These are phyloP conservation scores for Silene coronaria DNA, from an alignment of 179 eudicot genomes.

Conservation along the genomic window DNA sequence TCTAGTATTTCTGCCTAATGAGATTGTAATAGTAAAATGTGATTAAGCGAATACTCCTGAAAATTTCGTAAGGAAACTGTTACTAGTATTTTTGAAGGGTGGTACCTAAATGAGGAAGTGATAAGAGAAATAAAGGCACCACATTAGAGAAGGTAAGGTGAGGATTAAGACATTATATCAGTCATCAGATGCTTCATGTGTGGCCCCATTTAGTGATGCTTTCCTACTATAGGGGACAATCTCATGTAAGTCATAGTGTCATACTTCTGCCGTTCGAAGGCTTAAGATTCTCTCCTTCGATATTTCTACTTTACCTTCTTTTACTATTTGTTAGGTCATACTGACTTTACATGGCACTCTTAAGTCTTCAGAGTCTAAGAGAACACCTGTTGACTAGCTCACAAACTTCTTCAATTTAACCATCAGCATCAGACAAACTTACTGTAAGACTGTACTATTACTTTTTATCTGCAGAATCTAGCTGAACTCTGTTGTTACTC, in stretches of 20 bases:
- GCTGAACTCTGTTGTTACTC: not conserved
- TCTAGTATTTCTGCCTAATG: too few relatives aligned
- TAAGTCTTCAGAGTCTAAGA: too few relatives aligned
- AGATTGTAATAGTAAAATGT: too few relatives aligned
- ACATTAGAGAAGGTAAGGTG: not conserved
- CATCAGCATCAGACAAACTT: constrained; percentile 30
- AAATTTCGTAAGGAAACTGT: not conserved
- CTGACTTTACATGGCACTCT: constrained; percentile 30
- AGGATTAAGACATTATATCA: constrained; percentile 25
- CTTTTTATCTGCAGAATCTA: not conserved
- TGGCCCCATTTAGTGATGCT: constrained; percentile 42
- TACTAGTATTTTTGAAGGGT: too few relatives aligned
- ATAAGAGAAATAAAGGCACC: too few relatives aligned
- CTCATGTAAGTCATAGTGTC: constrained; percentile 32
- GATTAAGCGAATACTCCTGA: constrained; percentile 3
- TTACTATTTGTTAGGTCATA: not conserved
- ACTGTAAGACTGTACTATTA: not conserved
- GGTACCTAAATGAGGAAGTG: too few relatives aligned
- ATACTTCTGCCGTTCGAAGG: constrained; percentile 32
- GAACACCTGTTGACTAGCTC: constrained; percentile 21
- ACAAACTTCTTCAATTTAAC: constrained; percentile 13
- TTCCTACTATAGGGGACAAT: constrained; percentile 33
- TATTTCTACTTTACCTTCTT: constrained; percentile 24
- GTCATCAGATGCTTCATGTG: constrained; percentile 11
- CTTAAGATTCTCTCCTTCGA: constrained; percentile 44